Base-by-base conservation (phyloP, 345 rosid species). In the Linum lewisii region DNA sequence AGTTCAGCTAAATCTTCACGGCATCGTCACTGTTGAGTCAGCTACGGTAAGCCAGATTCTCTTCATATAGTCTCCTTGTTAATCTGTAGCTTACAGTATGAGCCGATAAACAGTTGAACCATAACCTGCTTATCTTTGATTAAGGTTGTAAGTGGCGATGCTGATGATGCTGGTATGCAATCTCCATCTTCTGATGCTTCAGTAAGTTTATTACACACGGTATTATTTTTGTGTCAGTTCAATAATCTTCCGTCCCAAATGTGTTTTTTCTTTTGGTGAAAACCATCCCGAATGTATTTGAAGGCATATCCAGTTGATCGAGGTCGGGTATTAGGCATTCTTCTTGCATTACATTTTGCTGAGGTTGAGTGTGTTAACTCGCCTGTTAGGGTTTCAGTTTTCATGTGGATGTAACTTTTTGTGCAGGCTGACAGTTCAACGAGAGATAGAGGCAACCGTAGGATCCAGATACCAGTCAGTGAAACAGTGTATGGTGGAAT, bases 1-100 rank as follows among this genome's bases (percentile, higher is more conserved):
- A 73, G 74, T 82, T 69, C 75, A 70, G 50, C 74, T 87, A 71
- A 77, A 84, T 65, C 85, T 87, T 61, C 85, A 87, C 61, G 95
- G 95, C 47, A 72, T 87, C 66, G 74, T 84, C 60, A 70, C 63
- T 25, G 67, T 82, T 24, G 81, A 72, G 60, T 81, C 91, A 52
- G 91, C 87, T 60, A 65, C 56, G 68, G 95, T 87, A 72, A 72
- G 78, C 72, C 57, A 22, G 25, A 47, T 2, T 62, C 34, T n/a
- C 18, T 10, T 54, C 37, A 52, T 22, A 34, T 54, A 15, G 21
- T 16, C 6, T 66, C 16, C 23, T 19, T 4, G 7, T 45, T 50
- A 49, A 21, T 25, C 21, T 51, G 16, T 63, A 51, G 15, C 62
- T 59, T 47, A 36, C 53, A 51, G 45, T 45, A 24, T 21, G 51